Evolutionary conservation across 495 filamentous ascomycete species (phyloP), one percentile per base, ranked within the genome.

Genomic region (Xylaria flabelliformis): DNA sequence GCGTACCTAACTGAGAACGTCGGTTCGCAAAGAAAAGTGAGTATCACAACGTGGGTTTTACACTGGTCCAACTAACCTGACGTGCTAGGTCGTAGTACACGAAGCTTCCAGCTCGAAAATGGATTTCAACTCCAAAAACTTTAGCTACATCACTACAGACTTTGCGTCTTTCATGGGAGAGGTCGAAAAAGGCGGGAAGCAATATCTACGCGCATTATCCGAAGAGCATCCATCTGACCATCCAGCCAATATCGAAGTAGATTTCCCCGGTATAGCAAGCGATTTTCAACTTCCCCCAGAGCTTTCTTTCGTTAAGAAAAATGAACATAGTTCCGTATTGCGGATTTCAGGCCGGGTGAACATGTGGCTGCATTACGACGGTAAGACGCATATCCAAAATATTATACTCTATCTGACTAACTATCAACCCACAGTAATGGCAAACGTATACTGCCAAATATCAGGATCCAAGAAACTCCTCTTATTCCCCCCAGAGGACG

Each of bases 351-450:
- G 93, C 1, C 90, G 88, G 0, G 93, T 97, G 4, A 90, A 88
- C 34, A 93, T 98, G 89, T 97, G 94, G 95, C 84, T 97, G 34
- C 94, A 97, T 79, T 97, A 95, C 83, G 93, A 97, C 80, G 91
- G 64, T 92, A 81, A 83, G 87, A 81, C 13, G 34, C 50, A 53
- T 36, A 19, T 36, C 39, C 39, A 32, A 53, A 29, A 58, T 32
- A 3, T 62, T 70, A n/a, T 13, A 26, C 50, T 72, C 44, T 36
- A 7, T 24, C 32, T 5, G 17, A 51, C 73, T 79, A 19, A 79
- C 71, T 32, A 61, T 50, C 26, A 21, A 17, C 42, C 6, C 4
- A 32, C 91, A 90, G 93, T 94, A 21, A 95, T 97, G 90, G 94
- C 93, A 32, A 97, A 97, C 75, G 85, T 97, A 8, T 90, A 96